phyloP scores from a whole-genome alignment of 2,329 filamentous ascomycete genomes.

The Lasiodiplodia hormozganensis region DNA sequence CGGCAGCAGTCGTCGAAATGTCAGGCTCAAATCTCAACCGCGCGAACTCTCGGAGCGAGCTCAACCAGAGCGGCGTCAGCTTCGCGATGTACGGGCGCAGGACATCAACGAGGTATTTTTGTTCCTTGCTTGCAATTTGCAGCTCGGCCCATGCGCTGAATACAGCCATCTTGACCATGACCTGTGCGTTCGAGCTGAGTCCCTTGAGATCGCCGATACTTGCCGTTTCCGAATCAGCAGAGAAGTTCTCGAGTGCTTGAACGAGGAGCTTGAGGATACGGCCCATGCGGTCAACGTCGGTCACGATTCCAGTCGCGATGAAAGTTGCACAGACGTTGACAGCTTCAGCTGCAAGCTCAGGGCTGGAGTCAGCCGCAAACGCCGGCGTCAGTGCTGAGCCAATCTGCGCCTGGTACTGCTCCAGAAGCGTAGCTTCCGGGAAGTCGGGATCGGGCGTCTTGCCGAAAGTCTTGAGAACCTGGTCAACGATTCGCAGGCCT shows the following conservation, averaged over 20 bases:
- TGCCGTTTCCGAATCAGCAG: conserved; percentile 78
- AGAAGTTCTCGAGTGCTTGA: conserved; percentile 89
- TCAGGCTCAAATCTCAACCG: conserved; percentile 94
- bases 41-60: conserved; percentile 91
- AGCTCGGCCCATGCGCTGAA: conserved; percentile 97
- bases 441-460: conserved; percentile 96
- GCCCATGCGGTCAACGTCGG: conserved; percentile 97
- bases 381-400: conserved; percentile 95
- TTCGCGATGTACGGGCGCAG: conserved; percentile 88
- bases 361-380: conserved; percentile 93
- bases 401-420: conserved; percentile 98
- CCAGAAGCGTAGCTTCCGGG: conserved; percentile 91
- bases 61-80: conserved; percentile 91
- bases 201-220: conserved; percentile 92
- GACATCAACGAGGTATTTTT: conserved; percentile 86
- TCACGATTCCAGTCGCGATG: conserved; percentile 95
- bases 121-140: conserved; percentile 92
- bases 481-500: conserved; percentile 92
- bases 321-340: conserved; percentile 98
- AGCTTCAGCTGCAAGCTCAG: conserved; percentile 92
- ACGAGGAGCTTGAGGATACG: conserved; percentile 94
- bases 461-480: conserved; percentile 93
- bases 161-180: conserved; percentile 98
- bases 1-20: conserved; percentile 80
- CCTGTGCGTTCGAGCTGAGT: conserved; percentile 92